Percentiles rank a stretch among this genome's conserved stretches.
These are phyloP conservation scores for Hygrophorus russula DNA, from an alignment of 768 basidiomycete genomes.

Conservation along the genomic window DNA sequence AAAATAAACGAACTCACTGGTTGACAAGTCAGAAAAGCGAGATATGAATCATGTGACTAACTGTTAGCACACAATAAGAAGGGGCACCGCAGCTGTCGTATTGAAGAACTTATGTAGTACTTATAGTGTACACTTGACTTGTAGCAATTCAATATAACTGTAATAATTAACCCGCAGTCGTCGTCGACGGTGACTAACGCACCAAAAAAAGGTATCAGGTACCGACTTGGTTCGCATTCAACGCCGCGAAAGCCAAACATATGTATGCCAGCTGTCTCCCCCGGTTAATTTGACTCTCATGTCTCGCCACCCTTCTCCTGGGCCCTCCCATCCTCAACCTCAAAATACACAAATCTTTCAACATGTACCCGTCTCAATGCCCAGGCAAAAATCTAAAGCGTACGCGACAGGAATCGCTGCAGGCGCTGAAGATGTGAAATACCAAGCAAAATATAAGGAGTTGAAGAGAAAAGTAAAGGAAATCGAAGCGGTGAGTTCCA, in stretches of 20 bases:
- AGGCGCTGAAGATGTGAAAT: constrained; percentile 77
- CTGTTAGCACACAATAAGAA: no score
- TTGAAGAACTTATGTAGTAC: no score
- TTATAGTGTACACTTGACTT: no score
- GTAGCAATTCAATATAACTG: no score
- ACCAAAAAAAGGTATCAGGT: constrained; percentile 25
- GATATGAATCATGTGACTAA: neutral
- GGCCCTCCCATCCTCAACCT: constrained; percentile 30
- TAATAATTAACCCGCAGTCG: no score
- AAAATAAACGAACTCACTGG: constrained; percentile 2
- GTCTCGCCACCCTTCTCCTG: constrained; percentile 54
- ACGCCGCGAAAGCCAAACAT: constrained; percentile 4
- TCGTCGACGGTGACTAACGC: constrained; percentile 13
- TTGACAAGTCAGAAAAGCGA: neutral
- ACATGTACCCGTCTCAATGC: constrained; percentile 14
- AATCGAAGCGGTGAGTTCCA: constrained; percentile 59
- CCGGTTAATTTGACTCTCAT: constrained; percentile 27
- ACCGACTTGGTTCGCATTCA: constrained; percentile 8
- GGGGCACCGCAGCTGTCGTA: no score
- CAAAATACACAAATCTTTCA: constrained; percentile 12
- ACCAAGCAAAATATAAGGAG: constrained; percentile 81
- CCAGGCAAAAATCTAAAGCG: constrained; percentile 36
- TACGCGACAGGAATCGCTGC: constrained; percentile 56
- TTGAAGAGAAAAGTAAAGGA: constrained; percentile 82
- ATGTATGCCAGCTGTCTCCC: neutral